A percentile compares a stretch with the other conserved stretches of the same genome.
Evolutionary conservation across 2,329 filamentous ascomycete genomes (phyloP).

Genomic region (Penicillium sp.): DNA sequence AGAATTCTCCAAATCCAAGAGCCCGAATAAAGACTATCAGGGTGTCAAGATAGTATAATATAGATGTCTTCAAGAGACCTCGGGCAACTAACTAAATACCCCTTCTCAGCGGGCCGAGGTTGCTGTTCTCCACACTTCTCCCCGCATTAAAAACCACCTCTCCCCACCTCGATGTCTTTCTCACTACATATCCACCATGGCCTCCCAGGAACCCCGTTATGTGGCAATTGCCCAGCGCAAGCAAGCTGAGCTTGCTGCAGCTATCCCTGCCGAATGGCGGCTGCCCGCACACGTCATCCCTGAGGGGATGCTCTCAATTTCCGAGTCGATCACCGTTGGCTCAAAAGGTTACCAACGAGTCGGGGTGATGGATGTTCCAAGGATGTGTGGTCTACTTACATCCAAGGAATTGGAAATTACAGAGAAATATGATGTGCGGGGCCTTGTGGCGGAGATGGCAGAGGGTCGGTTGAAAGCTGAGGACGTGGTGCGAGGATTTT

Average conservation of each 20-base stretch:
- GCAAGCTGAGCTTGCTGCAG: constrained; percentile 38
- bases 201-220: constrained; percentile 25
- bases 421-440: constrained; percentile 50
- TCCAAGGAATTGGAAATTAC: constrained; percentile 57
- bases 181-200: constrained; percentile 14
- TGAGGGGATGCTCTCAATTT: constrained; percentile 35
- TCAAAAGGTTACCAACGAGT: constrained; percentile 33
- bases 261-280: constrained; percentile 44
- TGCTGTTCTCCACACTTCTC: constrained; percentile 21
- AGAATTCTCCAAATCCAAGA: fast-evolving
- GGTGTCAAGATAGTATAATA: background rate
- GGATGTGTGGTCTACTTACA: constrained; percentile 54
- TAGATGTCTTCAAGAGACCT: background rate
- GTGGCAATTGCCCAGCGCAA: constrained; percentile 40
- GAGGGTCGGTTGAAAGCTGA: constrained; percentile 38
- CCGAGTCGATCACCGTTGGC: constrained; percentile 37
- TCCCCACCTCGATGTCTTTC: background rate
- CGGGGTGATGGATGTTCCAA: constrained; percentile 52
- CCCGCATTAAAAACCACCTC: constrained; percentile 12
- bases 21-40: background rate
- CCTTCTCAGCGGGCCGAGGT: constrained; percentile 8
- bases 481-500: constrained; percentile 56
- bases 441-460: constrained; percentile 38
- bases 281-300: constrained; percentile 36
- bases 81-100: background rate